Conservation (phyloP, 208 protist species). For the Naegleria gruberi region DNA sequence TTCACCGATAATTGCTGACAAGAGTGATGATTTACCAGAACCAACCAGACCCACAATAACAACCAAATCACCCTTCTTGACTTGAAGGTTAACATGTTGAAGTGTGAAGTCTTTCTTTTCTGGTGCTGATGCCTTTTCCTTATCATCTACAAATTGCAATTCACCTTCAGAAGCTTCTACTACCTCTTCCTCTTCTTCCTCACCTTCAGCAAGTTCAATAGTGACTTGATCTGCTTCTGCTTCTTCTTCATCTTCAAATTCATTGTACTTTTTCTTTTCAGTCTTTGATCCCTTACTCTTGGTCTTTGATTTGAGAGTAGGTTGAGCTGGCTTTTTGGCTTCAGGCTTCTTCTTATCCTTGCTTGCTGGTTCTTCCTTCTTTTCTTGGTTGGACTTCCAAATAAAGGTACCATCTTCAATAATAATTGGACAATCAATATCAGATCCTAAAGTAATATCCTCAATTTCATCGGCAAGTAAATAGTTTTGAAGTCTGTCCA, state of each 20-base stretch:
- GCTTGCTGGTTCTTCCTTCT: neutral
- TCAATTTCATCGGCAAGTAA: conserved; percentile 4
- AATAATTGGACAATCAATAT: neutral
- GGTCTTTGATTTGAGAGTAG: neutral
- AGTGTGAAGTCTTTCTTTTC: neutral
- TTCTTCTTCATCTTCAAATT: neutral
- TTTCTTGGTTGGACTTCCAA: neutral
- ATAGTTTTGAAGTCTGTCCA: conserved; percentile 38
- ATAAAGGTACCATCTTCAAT: neutral
- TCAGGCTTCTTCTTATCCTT: neutral
- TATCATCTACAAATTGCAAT: neutral
- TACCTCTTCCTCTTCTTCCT: neutral
- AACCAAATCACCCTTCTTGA: conserved; percentile 58
- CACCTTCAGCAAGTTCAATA: neutral
- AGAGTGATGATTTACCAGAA: conserved; percentile 45
- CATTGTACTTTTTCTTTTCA: neutral
- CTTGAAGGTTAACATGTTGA: conserved; percentile 44
- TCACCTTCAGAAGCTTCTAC: neutral
- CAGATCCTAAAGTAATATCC: neutral
- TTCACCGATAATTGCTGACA: conserved; percentile 21
- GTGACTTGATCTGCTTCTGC: neutral
- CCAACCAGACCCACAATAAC: conserved; percentile 66
- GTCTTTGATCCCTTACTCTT: neutral
- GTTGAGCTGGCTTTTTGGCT: neutral
- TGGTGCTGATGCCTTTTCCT: neutral